A percentile compares a stretch with the other conserved stretches of the same genome.
Evolutionary conservation across 1,139 yeast genomes (phyloP).

Genomic region (Debaryomycetaceae sp.): DNA sequence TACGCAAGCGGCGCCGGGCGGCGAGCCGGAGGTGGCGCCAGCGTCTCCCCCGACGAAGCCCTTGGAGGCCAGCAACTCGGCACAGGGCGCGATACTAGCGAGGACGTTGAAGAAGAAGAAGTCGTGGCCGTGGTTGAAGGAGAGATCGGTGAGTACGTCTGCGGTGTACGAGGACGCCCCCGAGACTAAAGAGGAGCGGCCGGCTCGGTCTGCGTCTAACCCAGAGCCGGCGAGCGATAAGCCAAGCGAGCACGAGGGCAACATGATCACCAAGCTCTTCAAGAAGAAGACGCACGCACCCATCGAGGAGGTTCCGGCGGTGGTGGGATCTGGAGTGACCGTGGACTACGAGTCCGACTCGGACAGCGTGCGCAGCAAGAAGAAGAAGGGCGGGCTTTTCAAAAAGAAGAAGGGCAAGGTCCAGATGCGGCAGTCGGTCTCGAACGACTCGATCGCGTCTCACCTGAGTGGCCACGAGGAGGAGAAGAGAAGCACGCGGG

Average conservation of each 20-base stretch:
- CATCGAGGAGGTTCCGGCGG: slow-evolving; percentile 3
- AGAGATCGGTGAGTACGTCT: slow-evolving; percentile 24
- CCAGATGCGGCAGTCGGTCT: slow-evolving; percentile 2
- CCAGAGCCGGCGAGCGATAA: slow-evolving; percentile 21
- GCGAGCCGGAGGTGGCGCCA: background rate
- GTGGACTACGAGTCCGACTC: slow-evolving; percentile 30
- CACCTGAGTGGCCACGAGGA: slow-evolving; percentile 5
- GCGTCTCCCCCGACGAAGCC: no score
- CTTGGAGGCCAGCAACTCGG: slow-evolving; percentile 5
- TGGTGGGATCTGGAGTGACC: slow-evolving; percentile 20
- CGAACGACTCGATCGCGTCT: slow-evolving; percentile 7
- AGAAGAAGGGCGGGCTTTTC: slow-evolving; percentile 19
- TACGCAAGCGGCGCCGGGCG: background rate
- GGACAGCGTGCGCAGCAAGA: slow-evolving; percentile 15
- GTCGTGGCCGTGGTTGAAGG: slow-evolving; percentile 41
- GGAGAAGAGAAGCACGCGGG: slow-evolving; percentile 11
- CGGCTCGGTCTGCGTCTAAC: slow-evolving; percentile 32
- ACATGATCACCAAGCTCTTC: slow-evolving; percentile 41
- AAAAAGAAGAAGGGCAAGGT: slow-evolving; percentile 7
- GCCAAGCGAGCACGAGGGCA: slow-evolving; percentile 25
- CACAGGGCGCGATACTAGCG: slow-evolving; percentile 10
- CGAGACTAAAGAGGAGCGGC: slow-evolving; percentile 9
- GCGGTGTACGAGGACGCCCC: background rate
- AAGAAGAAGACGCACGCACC: slow-evolving; percentile 29
- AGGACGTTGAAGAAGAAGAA: slow-evolving; percentile 31